A percentile compares a stretch with the other conserved stretches of the same genome.
Conservation (phyloP, 2,329 filamentous ascomycete genomes). For the Trichoderma polysporum region DNA sequence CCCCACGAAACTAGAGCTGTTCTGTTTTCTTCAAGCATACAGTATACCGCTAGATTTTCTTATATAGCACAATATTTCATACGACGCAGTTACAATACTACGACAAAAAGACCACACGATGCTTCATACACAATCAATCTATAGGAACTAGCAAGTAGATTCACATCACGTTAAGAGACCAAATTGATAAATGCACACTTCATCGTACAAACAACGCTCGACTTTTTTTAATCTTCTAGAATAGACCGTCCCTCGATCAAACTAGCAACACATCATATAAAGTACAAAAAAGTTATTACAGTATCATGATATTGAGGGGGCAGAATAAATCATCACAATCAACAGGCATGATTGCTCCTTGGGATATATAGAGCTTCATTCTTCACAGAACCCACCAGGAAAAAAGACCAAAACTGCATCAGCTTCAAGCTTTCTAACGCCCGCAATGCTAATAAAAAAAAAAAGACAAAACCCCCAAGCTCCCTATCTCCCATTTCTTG, state of each 20-base stretch:
- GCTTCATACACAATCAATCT: background rate
- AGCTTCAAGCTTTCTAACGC: constrained; percentile 24
- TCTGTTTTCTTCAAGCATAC: background rate
- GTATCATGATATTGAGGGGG: background rate
- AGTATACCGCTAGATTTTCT: background rate
- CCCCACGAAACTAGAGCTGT: constrained; percentile 5
- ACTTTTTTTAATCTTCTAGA: constrained; percentile 5
- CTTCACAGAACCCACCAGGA: constrained; percentile 14
- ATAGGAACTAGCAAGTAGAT: background rate
- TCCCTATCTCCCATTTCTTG: constrained; percentile 4
- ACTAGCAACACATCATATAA: background rate
- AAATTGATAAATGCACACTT: background rate
- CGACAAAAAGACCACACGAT: background rate
- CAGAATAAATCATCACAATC: constrained; percentile 4
- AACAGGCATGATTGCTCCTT: background rate
- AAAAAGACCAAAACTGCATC: constrained; percentile 3
- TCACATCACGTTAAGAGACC: background rate
- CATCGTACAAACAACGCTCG: background rate
- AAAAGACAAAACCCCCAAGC: background rate
- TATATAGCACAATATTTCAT: background rate
- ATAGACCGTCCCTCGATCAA: background rate
- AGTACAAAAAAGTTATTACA: constrained; percentile 18
- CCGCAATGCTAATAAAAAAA: constrained; percentile 23
- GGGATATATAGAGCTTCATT: constrained; percentile 19
- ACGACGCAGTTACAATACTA: too few relatives aligned